Evolutionary conservation across 2,329 filamentous ascomycete species (phyloP), one percentile per base, ranked within the genome.

Genomic region (Aspergillus melleus): DNA sequence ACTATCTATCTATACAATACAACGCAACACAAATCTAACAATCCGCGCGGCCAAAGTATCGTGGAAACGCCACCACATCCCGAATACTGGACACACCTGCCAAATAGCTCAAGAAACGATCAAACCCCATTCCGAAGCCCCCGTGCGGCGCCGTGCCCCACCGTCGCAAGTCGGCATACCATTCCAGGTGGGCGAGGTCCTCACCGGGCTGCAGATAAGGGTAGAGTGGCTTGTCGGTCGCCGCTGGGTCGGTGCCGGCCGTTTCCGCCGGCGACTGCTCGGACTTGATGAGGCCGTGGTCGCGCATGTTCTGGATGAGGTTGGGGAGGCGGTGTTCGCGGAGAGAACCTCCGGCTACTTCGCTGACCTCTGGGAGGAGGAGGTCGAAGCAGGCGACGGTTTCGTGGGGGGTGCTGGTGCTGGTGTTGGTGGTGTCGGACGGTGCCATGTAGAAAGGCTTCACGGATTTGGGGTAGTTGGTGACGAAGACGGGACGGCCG

Each of bases 81-180:
- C 92, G 86, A 69, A 97, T 86, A 68, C 91, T 96, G 64, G 86
- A 84, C 44, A 94, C 87, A 10, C 92, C 92, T 32, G 89, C 86
- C 57, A 97, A 81, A 77, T 96, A 96, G 71, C 89, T 88, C 67
- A 96, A 77, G 64, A 96, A 83, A 57, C 93, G 86, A 80, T 97
- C 93, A 72, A 96, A 96, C 9, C 93, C 93, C 58, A 97, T 76
- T 2, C 93, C 93, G 72, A 96, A 97, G 1, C 93, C 93, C 47
- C 93, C 93, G 70, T 96, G 93, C 39, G 92, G 92, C 58, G 92
- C 91, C 66, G 89, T 93, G n/a, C 93, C 93, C 85, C 92, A 97
- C 66, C 89, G 88, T 61, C 93, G 87, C 61, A 97, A 83, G 74
- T 97, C 92, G 24, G 91, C 81, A 73, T 96, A 97, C 93, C 93